Evolutionary conservation across 352 stramenopile species (phyloP).

Genomic region (Pythium periplocum): DNA sequence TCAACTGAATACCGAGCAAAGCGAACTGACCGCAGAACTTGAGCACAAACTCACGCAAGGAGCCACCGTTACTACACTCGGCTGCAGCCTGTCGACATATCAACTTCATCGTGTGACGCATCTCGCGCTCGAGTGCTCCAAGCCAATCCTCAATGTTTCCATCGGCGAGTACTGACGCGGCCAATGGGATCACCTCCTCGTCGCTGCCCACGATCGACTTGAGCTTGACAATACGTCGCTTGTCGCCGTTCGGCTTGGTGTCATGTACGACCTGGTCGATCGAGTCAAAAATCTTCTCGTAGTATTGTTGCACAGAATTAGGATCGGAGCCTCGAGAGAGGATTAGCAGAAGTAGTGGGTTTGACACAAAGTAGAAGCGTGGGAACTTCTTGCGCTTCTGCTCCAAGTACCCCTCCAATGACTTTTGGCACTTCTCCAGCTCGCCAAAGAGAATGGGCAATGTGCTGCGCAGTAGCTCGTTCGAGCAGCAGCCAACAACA

Average conservation of each 20-base stretch:
- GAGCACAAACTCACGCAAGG: slow-evolving; percentile 63
- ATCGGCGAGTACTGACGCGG: slow-evolving; percentile 43
- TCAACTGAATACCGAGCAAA: slow-evolving; percentile 69
- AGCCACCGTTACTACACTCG: slow-evolving; percentile 36
- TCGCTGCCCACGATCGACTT: slow-evolving; percentile 67
- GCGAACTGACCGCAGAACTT: slow-evolving; percentile 72
- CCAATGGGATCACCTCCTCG: slow-evolving; percentile 70
- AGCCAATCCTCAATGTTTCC: slow-evolving; percentile 88
- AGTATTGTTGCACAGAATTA: slow-evolving; percentile 74
- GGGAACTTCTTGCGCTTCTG: slow-evolving; percentile 90
- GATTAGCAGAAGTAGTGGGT: slow-evolving; percentile 87
- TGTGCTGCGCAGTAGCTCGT: slow-evolving; percentile 78
- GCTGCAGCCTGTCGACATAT: slow-evolving; percentile 55
- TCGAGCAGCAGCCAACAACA: slow-evolving; percentile 76
- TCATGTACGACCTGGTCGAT: slow-evolving; percentile 79
- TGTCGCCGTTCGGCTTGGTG: slow-evolving; percentile 22
- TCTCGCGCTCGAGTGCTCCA: slow-evolving; percentile 56
- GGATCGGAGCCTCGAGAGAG: slow-evolving; percentile 83
- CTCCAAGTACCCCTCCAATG: slow-evolving; percentile 87
- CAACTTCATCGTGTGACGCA: slow-evolving; percentile 59
- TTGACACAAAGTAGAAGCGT: slow-evolving; percentile 91
- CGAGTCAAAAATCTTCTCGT: slow-evolving; percentile 85
- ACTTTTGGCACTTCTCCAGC: slow-evolving; percentile 91
- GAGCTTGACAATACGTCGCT: slow-evolving; percentile 66
- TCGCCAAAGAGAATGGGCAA: slow-evolving; percentile 86